These are phyloP conservation scores for Solanum rostratum DNA, from an alignment of 257 asterid species.

Conservation along the genomic window DNA sequence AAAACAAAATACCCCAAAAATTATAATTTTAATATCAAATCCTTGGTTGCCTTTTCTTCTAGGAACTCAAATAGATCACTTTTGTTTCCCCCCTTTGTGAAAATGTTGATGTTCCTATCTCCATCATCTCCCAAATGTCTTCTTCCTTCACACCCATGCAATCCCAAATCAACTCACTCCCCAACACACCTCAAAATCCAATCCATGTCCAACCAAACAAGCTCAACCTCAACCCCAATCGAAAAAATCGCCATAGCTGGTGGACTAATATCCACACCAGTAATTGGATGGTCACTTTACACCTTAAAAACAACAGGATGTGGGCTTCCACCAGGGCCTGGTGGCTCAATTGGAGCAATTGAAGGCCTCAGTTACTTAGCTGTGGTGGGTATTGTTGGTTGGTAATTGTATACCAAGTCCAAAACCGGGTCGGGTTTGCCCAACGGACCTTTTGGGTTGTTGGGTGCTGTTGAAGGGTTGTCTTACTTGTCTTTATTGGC, in stretches of 20 bases:
- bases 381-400: conserved; percentile 63
- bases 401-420: conserved; percentile 74
- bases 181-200: conserved; percentile 1
- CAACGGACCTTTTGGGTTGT: conserved; percentile 69
- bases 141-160: neutral
- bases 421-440: conserved; percentile 90
- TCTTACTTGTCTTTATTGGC: conserved; percentile 63
- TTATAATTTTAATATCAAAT: neutral
- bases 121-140: conserved; percentile 2
- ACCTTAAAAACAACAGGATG: conserved; percentile 83
- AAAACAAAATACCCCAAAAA: no score
- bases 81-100: neutral
- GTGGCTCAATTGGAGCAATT: conserved; percentile 73
- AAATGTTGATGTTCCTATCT: conserved; percentile 16
- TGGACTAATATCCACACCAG: conserved; percentile 57
- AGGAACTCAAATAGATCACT: no score
- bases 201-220: conserved; percentile 48
- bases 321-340: conserved; percentile 95
- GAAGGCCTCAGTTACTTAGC: conserved; percentile 88
- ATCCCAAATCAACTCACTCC: neutral
- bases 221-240: conserved; percentile 19
- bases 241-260: conserved; percentile 41
- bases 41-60: neutral
- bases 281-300: conserved; percentile 90
- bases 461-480: conserved; percentile 91